Conservation (phyloP, 306 rosid species). For the Casuarina equisetifolia region DNA sequence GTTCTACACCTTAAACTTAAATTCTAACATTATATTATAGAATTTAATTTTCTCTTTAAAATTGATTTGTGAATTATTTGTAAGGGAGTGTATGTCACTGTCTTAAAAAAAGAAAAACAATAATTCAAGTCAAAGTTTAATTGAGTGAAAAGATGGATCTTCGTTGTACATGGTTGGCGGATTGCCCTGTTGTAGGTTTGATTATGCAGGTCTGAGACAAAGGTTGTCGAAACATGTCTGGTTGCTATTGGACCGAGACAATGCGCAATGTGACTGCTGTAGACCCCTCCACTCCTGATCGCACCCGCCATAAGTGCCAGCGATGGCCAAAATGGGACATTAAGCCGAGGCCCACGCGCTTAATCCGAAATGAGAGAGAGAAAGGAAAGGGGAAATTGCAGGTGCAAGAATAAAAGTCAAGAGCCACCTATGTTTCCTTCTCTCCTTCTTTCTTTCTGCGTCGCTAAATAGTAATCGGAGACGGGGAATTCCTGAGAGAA, state of each 20-base stretch:
- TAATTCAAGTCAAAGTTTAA: too few species aligned
- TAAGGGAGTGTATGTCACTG: too few species aligned
- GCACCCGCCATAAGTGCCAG: constrained; percentile 1
- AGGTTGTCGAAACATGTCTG: neutral
- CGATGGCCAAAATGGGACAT: neutral
- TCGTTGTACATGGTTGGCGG: too few species aligned
- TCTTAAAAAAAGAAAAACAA: too few species aligned
- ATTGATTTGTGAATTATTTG: too few species aligned
- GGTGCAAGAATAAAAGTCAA: constrained; percentile 22
- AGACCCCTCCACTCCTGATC: neutral
- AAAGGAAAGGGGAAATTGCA: neutral
- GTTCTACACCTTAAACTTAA: too few species aligned
- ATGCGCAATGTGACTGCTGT: neutral
- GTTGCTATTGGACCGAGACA: neutral
- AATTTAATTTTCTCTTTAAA: too few species aligned
- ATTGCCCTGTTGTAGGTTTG: too few species aligned
- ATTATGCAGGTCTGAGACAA: neutral
- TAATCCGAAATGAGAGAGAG: neutral
- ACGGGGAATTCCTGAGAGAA: constrained; percentile 31
- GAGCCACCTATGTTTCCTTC: constrained; percentile 21
- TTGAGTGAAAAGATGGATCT: too few species aligned
- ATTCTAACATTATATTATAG: too few species aligned
- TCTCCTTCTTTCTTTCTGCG: constrained; percentile 23
- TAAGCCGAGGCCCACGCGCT: neutral
- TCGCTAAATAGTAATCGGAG: constrained; percentile 28